Base-by-base conservation (phyloP, 2,329 filamentous ascomycete genomes). In the Akanthomyces uredinophilus region DNA sequence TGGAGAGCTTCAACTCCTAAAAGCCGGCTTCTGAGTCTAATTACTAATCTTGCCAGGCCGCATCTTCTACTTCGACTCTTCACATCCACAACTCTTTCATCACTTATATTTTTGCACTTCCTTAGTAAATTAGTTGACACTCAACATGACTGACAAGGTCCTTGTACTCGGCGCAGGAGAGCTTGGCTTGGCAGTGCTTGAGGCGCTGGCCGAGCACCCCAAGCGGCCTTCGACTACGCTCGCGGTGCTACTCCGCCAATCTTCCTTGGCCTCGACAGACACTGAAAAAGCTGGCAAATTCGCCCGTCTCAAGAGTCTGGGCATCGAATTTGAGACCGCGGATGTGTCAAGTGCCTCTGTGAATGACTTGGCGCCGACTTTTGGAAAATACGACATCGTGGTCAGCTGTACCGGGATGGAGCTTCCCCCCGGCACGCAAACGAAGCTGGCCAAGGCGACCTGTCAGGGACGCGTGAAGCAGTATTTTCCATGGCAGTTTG, bases 401-500 rank as follows among this genome's bases (percentile, higher is more conserved):
- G 80, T 91, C 55, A 80, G 80, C 49, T 87, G 84, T 67, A 82
- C 80, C 1, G 88, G 88, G 29, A 88, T 89, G 72, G 78, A 78
- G 0, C 74, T 83, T 0, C 79, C 82, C 0, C 60, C 78, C 0
- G 84, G 82, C 1, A 84, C 80, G 0, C 83, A 90, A 68, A 65
- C 78, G 1, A 88, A 87, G 66, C 74, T 90, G 20, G 73, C 82
- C 0, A 68, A 76, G 13, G 86, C 87, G 0, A 82, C 80, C 0
- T 72, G 90, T 0, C 70, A 72, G 13, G 85, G 82, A 0, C 72
- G 75, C 0, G 79, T 81, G 0, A 66, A 72, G 16, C 75, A 82
- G 0, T 91, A 81, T 68, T 79, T 91, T 20, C 88, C 88, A 0
- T 91, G 88, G 88, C 88, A 91, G 71, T 91, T 87, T 70, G 88